Conservation (phyloP, 805 yeast genomes). For the Candida railenensis region DNA sequence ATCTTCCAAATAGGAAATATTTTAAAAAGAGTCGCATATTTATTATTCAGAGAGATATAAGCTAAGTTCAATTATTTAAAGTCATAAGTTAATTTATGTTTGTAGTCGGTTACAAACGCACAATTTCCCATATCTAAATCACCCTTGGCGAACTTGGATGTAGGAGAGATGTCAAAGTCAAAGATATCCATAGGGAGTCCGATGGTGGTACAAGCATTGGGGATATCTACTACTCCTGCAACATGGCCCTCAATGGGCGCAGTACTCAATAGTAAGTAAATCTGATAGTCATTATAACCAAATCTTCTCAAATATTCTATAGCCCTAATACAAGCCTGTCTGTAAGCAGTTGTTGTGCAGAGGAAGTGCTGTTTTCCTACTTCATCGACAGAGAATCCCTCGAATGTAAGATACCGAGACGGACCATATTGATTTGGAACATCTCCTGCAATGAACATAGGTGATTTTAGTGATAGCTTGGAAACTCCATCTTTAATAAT, state of each 20-base stretch:
- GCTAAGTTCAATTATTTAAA: too few relatives aligned
- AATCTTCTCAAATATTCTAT: constrained; percentile 49
- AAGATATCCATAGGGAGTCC: constrained; percentile 53
- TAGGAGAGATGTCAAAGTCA: constrained; percentile 48
- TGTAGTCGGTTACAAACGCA: constrained; percentile 28
- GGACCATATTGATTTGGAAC: constrained; percentile 50
- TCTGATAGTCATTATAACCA: constrained; percentile 53
- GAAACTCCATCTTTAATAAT: constrained; percentile 44
- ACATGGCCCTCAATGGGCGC: constrained; percentile 55
- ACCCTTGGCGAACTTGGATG: constrained; percentile 19
- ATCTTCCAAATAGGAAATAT: too few relatives aligned
- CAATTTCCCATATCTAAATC: constrained; percentile 34
- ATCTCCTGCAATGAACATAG: constrained; percentile 49
- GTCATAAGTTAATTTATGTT: constrained; percentile 13
- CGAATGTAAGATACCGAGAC: constrained; percentile 48
- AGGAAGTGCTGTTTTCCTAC: constrained; percentile 44
- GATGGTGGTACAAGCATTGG: constrained; percentile 51
- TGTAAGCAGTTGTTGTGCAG: constrained; percentile 50
- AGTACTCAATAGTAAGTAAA: constrained; percentile 42
- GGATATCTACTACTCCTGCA: constrained; percentile 53
- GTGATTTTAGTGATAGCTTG: constrained; percentile 40
- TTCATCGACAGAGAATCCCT: constrained; percentile 54
- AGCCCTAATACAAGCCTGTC: constrained; percentile 49
- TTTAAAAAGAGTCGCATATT: too few relatives aligned
- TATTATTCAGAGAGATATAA: too few relatives aligned